These are phyloP conservation scores for Russula virescens DNA, from an alignment of 768 basidiomycete species.

Conservation along the genomic window DNA sequence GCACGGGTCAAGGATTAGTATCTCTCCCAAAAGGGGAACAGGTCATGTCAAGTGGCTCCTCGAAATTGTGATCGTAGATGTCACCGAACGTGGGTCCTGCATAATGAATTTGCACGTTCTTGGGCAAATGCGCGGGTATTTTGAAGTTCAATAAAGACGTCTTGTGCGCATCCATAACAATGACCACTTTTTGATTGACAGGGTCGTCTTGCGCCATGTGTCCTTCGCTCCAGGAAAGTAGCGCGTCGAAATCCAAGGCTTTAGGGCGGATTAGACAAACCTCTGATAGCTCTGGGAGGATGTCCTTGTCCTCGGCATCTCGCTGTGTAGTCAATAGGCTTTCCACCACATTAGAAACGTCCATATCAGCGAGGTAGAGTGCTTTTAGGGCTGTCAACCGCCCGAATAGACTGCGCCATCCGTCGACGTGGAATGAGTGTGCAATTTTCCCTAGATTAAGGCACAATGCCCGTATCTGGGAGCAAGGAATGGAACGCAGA, in stretches of 20 bases:
- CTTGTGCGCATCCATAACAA: constrained; percentile 8
- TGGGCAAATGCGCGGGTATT: constrained; percentile 3
- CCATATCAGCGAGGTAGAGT: constrained; percentile 14
- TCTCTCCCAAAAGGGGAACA: constrained; percentile 23
- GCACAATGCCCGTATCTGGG: constrained; percentile 15
- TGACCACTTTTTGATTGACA: constrained; percentile 1
- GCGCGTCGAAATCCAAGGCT: constrained; percentile 10
- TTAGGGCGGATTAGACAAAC: constrained; percentile 16
- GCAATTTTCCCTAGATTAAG: constrained; percentile 11
- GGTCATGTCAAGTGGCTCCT: constrained; percentile 23
- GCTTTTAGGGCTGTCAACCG: constrained; percentile 13
- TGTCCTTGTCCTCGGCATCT: neutral
- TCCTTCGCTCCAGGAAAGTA: constrained; percentile 11
- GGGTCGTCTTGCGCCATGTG: neutral
- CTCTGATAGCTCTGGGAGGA: constrained; percentile 2
- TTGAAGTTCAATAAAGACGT: neutral
- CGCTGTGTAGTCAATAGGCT: neutral
- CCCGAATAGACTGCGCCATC: constrained; percentile 18
- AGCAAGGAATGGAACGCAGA: constrained; percentile 17
- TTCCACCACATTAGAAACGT: constrained; percentile 12
- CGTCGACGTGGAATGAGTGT: constrained; percentile 13
- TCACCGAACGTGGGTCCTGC: neutral
- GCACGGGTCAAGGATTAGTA: neutral
- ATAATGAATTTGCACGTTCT: constrained; percentile 10
- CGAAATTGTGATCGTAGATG: constrained; percentile 2